Evolutionary conservation across 441 rosid species (phyloP), one percentile per base, ranked within the genome.

Genomic region (Brassica hybrid): DNA sequence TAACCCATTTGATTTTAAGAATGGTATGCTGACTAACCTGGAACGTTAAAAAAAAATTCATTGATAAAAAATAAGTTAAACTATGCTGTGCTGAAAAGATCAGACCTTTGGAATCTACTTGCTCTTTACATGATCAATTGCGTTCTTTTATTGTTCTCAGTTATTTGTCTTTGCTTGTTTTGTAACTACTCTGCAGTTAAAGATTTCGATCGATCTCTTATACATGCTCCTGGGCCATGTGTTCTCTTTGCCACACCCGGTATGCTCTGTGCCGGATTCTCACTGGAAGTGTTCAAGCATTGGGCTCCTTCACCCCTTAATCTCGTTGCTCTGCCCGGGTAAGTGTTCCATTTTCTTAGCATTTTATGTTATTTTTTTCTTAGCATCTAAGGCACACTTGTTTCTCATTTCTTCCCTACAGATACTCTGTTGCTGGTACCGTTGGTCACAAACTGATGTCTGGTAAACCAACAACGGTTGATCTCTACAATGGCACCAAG

Each of bases 171-270:
- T 9, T 69, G 32, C 67, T 69, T 64, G 62, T 14, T 74, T 43
- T 54, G 12, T 74, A 74, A 79, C 67, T 34, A 71, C 25, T 62
- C 71, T 88, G 88, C 88, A 94, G 99, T 95, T 85, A 70, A 75
- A 72, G 80, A 83, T 64, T 96, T 94, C 61, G 91, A 96, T 64
- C 93, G 98, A 21, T 89, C 98, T 59, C 69, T 88, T 73, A 82
- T 96, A 63, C 84, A 89, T 86, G 85, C 89, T 79, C 92, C 97
- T 64, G 98, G 99, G 38, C 99, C 99, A 67, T 96, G 98, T 75
- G 94, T 94, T 82, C 98, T 96, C 67, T 96, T 96, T 82, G 98
- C 99, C 36, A 96, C 99, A 74, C 98, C 97, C 36, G 98, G 99
- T 71, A 96, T 96, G 99, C 87, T 96, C 65, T 90, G 88, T 82